Percentiles rank a stretch among this genome's conserved stretches.
Conservation (phyloP, 306 rosid genomes). For the Malus orientalis region DNA sequence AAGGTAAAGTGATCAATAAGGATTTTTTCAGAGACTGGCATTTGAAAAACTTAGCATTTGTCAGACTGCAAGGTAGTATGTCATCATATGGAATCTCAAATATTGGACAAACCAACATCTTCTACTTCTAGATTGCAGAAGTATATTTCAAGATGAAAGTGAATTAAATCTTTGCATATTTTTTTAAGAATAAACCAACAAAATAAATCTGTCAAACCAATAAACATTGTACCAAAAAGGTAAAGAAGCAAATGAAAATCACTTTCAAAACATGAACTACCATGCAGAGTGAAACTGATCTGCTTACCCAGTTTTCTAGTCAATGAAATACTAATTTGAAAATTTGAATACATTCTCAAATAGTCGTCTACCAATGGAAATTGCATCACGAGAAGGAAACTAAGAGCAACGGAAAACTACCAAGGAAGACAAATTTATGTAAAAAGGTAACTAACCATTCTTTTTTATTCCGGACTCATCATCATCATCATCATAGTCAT, state of each 20-base stretch:
- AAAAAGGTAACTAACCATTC: conserved; percentile 33
- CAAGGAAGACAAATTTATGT: not conserved
- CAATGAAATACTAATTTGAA: not conserved
- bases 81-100: not conserved
- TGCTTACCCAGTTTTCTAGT: not conserved
- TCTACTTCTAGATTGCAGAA: not conserved
- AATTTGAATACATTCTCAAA: not conserved
- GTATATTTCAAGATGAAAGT: not conserved
- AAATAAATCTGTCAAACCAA: not conserved
- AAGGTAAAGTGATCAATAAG: not conserved
- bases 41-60: not conserved
- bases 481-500: conserved; percentile 26
- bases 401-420: not conserved
- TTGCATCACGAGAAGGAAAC: not conserved
- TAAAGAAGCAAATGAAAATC: not conserved
- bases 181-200: not conserved
- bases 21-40: not conserved
- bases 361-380: no score
- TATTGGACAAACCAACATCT: not conserved
- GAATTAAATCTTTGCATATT: not conserved
- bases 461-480: conserved; percentile 42
- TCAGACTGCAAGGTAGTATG: not conserved
- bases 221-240: not conserved
- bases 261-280: not conserved
- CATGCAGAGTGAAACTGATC: not conserved